A percentile compares a stretch with the other conserved stretches of the same genome.
phyloP scores from a whole-genome alignment of 2,329 filamentous ascomycete species.

The Aspergillus nomiae region DNA sequence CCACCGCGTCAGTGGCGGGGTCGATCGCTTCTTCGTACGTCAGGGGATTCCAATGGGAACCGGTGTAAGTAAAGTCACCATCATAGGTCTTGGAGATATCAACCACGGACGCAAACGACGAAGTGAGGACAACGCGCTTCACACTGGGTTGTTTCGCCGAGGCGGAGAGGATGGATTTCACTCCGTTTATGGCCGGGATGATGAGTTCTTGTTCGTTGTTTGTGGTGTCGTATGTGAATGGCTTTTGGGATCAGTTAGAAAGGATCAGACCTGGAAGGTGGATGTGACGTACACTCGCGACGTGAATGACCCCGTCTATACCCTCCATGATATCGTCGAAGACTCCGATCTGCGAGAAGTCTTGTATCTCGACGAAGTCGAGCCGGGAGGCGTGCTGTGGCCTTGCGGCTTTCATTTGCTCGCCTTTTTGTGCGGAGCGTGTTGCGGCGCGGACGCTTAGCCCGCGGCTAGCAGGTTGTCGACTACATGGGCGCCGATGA shows the following conservation, averaged over 20 bases:
- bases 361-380: slow-evolving; percentile 47
- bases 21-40: slow-evolving; percentile 30
- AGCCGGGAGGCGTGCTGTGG: slow-evolving; percentile 39
- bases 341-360: slow-evolving; percentile 43
- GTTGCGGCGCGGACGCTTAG: slow-evolving; percentile 27
- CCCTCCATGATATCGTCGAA: slow-evolving; percentile 43
- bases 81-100: slow-evolving; percentile 17
- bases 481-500: slow-evolving; percentile 32
- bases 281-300: slow-evolving; percentile 45
- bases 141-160: slow-evolving; percentile 21
- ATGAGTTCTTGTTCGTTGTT: slow-evolving; percentile 50
- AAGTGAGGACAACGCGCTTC: slow-evolving; percentile 31
- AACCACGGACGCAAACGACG: slow-evolving; percentile 33
- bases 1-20: slow-evolving; percentile 21
- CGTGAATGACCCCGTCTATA: slow-evolving; percentile 49
- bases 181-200: slow-evolving; percentile 50
- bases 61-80: slow-evolving; percentile 29
- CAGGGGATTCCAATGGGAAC: slow-evolving; percentile 34
- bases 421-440: slow-evolving; percentile 25
- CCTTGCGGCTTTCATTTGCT: slow-evolving; percentile 41
- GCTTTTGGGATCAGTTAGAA: slow-evolving; percentile 26
- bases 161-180: slow-evolving; percentile 44
- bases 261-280: no score
- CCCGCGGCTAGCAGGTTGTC: slow-evolving; percentile 27
- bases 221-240: slow-evolving; percentile 47